Evolutionary conservation across 805 yeast genomes (phyloP).

Genomic region (Lachancea fermentati): DNA sequence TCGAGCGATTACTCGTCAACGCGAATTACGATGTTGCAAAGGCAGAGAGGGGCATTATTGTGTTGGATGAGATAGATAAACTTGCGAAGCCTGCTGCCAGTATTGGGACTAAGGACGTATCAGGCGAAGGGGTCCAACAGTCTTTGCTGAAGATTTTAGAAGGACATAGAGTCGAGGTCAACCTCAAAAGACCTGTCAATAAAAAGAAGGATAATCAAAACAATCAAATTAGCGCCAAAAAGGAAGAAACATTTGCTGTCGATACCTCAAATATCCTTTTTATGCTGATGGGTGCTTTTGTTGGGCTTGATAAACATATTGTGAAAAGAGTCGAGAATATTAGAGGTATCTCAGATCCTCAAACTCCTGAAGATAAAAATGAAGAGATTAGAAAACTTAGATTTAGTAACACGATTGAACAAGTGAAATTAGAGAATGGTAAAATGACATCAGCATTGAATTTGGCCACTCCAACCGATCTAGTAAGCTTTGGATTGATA

Average conservation of each 20-base stretch:
- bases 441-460: constrained; percentile 39
- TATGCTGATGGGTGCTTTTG: constrained; percentile 58
- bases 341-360: constrained; percentile 15
- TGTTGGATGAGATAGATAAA: constrained; percentile 56
- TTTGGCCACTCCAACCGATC: constrained; percentile 44
- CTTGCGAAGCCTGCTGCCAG: constrained; percentile 44
- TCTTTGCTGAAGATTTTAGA: constrained; percentile 51
- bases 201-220: constrained; percentile 22
- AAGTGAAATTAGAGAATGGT: constrained; percentile 36
- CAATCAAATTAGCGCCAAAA: constrained; percentile 31
- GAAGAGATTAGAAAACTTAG: constrained; percentile 13
- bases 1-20: constrained; percentile 45
- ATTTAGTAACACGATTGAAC: constrained; percentile 29
- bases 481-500: constrained; percentile 48
- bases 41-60: constrained; percentile 54
- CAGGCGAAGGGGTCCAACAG: constrained; percentile 65
- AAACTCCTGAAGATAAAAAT: constrained; percentile 5
- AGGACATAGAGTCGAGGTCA: constrained; percentile 48
- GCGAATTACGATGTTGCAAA: constrained; percentile 47
- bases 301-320: constrained; percentile 48
- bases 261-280: constrained; percentile 54
- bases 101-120: constrained; percentile 49
- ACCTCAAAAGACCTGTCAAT: constrained; percentile 39
- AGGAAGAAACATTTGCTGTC: constrained; percentile 41
- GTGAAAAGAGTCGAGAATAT: constrained; percentile 34